Conservation (phyloP, 2,329 filamentous ascomycete genomes). For the Arthrobotrys sinensis region DNA sequence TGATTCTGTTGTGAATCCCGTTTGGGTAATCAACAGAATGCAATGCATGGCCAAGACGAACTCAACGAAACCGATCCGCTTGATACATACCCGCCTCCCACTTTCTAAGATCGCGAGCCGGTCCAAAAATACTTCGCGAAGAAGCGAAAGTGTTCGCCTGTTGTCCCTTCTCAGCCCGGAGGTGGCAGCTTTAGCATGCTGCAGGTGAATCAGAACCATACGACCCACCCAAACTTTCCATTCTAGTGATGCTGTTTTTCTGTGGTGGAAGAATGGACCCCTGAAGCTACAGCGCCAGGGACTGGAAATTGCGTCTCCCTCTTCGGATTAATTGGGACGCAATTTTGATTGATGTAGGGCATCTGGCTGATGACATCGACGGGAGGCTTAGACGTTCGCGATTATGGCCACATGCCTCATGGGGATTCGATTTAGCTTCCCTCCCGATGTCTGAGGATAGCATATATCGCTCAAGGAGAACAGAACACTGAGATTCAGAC, state of each 20-base stretch:
- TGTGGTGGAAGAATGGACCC: constrained; percentile 46
- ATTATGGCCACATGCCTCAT: constrained; percentile 20
- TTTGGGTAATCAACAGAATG: not conserved
- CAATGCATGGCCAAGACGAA: not conserved
- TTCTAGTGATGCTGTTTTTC: constrained; percentile 19
- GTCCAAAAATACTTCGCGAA: constrained; percentile 21
- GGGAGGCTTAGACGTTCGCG: constrained; percentile 38
- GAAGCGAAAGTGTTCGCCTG: constrained; percentile 12
- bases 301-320: constrained; percentile 38
- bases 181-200: constrained; percentile 24
- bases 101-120: constrained; percentile 4
- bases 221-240: constrained; percentile 20
- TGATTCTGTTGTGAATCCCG: constrained; percentile 6
- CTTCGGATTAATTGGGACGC: constrained; percentile 37
- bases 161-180: constrained; percentile 16
- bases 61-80: constrained; percentile 13
- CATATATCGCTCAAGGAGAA: constrained; percentile 32
- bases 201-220: constrained; percentile 5
- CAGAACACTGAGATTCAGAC: not conserved
- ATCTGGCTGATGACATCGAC: constrained; percentile 22
- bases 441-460: constrained; percentile 3
- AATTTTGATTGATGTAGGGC: constrained; percentile 16
- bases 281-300: constrained; percentile 32
- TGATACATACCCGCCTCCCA: constrained; percentile 21
- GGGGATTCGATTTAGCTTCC: not conserved